Base-by-base conservation (phyloP, 768 basidiomycete species). In the Cubamyces lactineus region DNA sequence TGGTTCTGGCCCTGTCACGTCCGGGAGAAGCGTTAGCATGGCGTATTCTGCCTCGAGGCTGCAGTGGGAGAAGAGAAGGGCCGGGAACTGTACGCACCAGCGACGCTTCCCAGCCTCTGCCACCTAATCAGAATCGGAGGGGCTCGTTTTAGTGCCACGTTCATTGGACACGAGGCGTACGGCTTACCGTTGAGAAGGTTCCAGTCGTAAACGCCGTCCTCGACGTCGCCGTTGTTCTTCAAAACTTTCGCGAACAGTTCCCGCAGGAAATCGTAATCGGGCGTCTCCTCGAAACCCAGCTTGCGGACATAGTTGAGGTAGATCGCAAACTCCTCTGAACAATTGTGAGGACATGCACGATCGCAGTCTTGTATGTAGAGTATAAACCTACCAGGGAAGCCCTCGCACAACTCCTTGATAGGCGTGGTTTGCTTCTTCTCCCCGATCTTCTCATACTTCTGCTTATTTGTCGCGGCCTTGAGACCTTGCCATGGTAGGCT, bases 361-460 rank as follows among this genome's bases (percentile, higher is more conserved):
- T 28, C 17, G n/a, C 15, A 7, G 43, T 39, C 34, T 41, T 49
- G 19, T 34, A 45, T 7, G 5, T 21, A 51, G 59, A 34, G 63
- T 47, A 47, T 56, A 39, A 41, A 73, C 83, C 63, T 67, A 94
- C 94, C 94, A 51, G 97, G 96, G 79, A 89, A 95, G 59, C 94
- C 92, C 69, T 98, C 97, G 70, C 90, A 94, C 24, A 99, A 83
- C 72, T 99, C 97, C 78, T 94, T 96, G 75, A 99, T 98, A 7
- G 91, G 91, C 28, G 97, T 98, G 15, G 91, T 92, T 79, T 98
- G 97, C 83, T 94, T 99, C 89, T 99, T 99, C 82, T 99, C 96
- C 65, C 96, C 96, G 75, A 99, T 99, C 83, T 98, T 99, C 82
- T 99, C 96, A 79, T 99, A 99, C 82, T 98, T 94, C 76, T 98